These are phyloP conservation scores for Zygoascus flipseniorum DNA, from an alignment of 805 yeast species.

Conservation along the genomic window DNA sequence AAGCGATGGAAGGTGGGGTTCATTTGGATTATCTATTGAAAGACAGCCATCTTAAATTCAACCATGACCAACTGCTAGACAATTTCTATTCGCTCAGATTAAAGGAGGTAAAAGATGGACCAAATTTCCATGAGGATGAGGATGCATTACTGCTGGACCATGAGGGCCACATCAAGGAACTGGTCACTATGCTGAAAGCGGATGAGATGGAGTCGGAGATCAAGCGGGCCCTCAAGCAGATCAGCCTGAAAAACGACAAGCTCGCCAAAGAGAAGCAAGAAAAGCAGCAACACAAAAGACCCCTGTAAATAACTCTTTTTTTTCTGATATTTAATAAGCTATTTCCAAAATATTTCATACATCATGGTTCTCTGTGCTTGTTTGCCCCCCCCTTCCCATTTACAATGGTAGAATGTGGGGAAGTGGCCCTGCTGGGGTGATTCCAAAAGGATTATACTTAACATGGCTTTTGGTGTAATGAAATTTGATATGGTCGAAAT, in stretches of 20 bases:
- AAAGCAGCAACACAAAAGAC: not conserved
- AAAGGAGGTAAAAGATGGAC: not conserved
- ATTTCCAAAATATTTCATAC: too few species aligned
- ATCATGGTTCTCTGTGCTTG: too few species aligned
- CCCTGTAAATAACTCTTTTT: too few species aligned
- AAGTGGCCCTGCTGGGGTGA: slow-evolving; percentile 83
- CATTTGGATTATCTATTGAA: slow-evolving; percentile 55
- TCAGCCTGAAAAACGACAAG: slow-evolving; percentile 8
- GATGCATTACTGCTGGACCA: slow-evolving; percentile 35
- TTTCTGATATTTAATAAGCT: too few species aligned
- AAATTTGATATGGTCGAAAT: slow-evolving; percentile 81
- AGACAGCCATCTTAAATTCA: slow-evolving; percentile 30
- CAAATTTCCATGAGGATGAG: slow-evolving; percentile 10
- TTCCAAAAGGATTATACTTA: slow-evolving; percentile 69
- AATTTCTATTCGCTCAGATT: slow-evolving; percentile 10
- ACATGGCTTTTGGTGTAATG: slow-evolving; percentile 86
- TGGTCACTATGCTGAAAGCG: slow-evolving; percentile 37
- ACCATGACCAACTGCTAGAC: slow-evolving; percentile 10
- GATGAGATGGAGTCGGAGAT: slow-evolving; percentile 21
- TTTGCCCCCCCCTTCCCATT: too few species aligned
- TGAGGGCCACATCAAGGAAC: slow-evolving; percentile 36
- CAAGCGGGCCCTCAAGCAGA: slow-evolving; percentile 21
- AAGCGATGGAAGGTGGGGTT: slow-evolving; percentile 65
- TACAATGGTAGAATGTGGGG: slow-evolving; percentile 56
- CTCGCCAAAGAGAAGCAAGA: not conserved